phyloP scores from a whole-genome alignment of 2,329 filamentous ascomycete genomes.

The Mariannaea sp. region DNA sequence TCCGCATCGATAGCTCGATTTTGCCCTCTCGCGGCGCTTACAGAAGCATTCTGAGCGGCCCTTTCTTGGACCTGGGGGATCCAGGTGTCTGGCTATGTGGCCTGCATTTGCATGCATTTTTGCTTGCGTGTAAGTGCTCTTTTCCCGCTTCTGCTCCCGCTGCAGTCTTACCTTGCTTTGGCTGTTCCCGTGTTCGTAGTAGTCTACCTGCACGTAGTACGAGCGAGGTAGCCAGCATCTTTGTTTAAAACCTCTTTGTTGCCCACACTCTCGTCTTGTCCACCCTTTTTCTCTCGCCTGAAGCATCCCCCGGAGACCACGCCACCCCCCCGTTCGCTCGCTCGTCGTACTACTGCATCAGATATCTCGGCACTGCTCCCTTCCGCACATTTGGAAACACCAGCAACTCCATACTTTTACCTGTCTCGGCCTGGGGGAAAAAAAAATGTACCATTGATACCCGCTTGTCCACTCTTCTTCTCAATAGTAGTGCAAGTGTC shows the following conservation, averaged over 20 bases:
- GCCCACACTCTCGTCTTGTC: neutral
- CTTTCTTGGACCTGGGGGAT: neutral
- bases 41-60: neutral
- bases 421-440: neutral
- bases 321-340: too few species aligned
- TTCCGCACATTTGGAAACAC: constrained; percentile 6
- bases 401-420: neutral
- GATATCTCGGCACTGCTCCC: constrained; percentile 8
- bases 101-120: neutral
- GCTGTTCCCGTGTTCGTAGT: neutral
- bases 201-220: too few species aligned
- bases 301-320: constrained; percentile 12
- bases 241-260: constrained; percentile 4
- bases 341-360: too few species aligned
- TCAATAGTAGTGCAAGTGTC: constrained; percentile 27
- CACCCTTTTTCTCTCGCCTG: neutral
- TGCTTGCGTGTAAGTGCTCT: constrained; percentile 4
- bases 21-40: neutral
- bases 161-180: neutral
- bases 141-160: neutral
- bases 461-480: constrained; percentile 52
- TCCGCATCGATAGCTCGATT: neutral
- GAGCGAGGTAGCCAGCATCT: too few species aligned
- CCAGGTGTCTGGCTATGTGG: neutral
- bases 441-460: constrained; percentile 48